phyloP scores from a whole-genome alignment of 176 grass and related monocot species.

The Oryza officinalis region DNA sequence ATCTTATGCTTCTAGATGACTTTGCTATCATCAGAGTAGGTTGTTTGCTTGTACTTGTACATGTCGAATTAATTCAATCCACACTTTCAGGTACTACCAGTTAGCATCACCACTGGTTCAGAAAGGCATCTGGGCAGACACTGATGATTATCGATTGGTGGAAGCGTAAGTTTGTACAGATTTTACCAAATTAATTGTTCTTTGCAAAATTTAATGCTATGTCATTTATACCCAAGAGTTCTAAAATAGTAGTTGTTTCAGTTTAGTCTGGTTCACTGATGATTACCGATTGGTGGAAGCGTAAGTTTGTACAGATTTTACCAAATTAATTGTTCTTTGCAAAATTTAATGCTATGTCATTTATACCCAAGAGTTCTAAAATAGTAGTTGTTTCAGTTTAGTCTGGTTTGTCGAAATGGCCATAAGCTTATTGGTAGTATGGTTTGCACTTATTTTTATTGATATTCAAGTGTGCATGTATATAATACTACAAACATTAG shows the following conservation, averaged over 20 bases:
- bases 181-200: not conserved
- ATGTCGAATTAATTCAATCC: slow-evolving; percentile 1
- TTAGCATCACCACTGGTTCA: slow-evolving; percentile 69
- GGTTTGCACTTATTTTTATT: slow-evolving; percentile 3
- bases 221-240: slow-evolving; percentile 5
- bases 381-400: not conserved
- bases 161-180: slow-evolving; percentile 59
- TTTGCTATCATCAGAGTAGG: slow-evolving; percentile 18
- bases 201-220: slow-evolving; percentile 14
- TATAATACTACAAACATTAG: not conserved
- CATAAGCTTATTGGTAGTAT: not conserved
- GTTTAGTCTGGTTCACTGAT: too few relatives aligned
- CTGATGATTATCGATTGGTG: slow-evolving; percentile 68
- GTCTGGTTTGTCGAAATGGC: not conserved
- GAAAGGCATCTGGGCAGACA: slow-evolving; percentile 56
- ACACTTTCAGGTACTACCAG: slow-evolving; percentile 59
- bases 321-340: not conserved
- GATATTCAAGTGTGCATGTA: not conserved
- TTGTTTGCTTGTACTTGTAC: slow-evolving; percentile 4
- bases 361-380: not conserved
- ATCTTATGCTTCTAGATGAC: slow-evolving; percentile 6
- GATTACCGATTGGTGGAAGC: slow-evolving; percentile 66
- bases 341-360: slow-evolving; percentile 27
- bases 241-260: slow-evolving; percentile 1
- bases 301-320: slow-evolving; percentile 52